These are phyloP conservation scores for Pyrus betulifolia DNA, from an alignment of 306 rosid genomes.

Conservation along the genomic window DNA sequence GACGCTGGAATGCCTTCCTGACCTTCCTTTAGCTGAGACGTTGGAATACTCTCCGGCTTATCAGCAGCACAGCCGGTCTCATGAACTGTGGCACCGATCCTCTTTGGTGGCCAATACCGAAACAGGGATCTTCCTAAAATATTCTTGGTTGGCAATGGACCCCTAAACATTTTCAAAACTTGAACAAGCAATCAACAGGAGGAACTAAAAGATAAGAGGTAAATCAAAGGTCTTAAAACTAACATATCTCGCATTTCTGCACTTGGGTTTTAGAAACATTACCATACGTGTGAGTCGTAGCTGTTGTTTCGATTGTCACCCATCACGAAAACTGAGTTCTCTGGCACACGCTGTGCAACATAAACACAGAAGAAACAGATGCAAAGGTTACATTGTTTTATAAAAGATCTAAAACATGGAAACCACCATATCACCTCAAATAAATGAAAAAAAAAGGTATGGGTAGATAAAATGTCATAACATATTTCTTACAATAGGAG, in stretches of 20 bases:
- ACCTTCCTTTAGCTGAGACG: conserved; percentile 20
- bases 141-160: conserved; percentile 88
- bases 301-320: conserved; percentile 99
- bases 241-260: neutral
- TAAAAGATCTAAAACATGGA: neutral
- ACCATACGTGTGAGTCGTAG: conserved; percentile 97
- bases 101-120: conserved; percentile 92
- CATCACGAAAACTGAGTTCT: conserved; percentile 86
- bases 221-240: neutral
- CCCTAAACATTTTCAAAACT: conserved; percentile 48
- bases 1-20: conserved; percentile 37
- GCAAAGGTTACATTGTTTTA: neutral
- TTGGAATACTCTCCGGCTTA: conserved; percentile 34
- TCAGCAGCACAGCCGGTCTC: conserved; percentile 61
- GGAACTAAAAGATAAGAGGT: neutral
- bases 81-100: conserved; percentile 61
- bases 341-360: conserved; percentile 66
- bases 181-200: conserved; percentile 6
- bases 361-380: conserved; percentile 3
- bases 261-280: conserved; percentile 16
- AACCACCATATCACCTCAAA: neutral
- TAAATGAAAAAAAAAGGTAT: neutral
- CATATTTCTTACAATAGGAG: conserved; percentile 58
- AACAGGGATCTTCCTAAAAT: conserved; percentile 85
- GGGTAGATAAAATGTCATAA: neutral